A percentile compares a stretch with the other conserved stretches of the same genome.
Evolutionary conservation across 305 asterid genomes (phyloP).

Genomic region (Fraxinus platypoda): DNA sequence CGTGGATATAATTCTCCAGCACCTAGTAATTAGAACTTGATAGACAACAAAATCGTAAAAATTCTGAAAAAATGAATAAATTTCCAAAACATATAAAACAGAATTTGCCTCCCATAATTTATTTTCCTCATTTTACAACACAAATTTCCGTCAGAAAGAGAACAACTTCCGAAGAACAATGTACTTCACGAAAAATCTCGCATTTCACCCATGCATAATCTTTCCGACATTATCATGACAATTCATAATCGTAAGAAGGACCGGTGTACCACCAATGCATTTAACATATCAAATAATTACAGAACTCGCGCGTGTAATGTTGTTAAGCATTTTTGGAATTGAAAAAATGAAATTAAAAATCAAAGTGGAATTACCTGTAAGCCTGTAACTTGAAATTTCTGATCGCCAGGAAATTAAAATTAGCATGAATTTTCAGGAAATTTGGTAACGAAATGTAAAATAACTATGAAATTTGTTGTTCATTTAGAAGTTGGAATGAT

Average conservation of each 20-base stretch:
- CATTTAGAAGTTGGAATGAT: conserved; percentile 22
- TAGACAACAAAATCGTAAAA: background rate
- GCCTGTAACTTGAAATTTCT: conserved; percentile 31
- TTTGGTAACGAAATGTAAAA: conserved; percentile 17
- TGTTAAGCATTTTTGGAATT: background rate
- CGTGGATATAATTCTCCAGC: background rate
- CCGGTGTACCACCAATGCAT: conserved; percentile 10
- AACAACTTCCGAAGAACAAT: conserved; percentile 26
- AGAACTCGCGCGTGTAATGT: background rate
- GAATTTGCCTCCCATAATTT: background rate
- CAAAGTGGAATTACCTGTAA: conserved; percentile 33
- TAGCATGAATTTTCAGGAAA: conserved; percentile 19
- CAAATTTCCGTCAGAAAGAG: background rate
- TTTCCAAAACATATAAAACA: background rate
- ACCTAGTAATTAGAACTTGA: background rate
- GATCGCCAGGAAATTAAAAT: conserved; percentile 26
- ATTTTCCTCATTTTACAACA: background rate
- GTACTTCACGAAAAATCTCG: conserved; percentile 21
- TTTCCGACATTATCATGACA: conserved; percentile 21
- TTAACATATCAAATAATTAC: background rate
- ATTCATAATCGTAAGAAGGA: conserved; percentile 7
- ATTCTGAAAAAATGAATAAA: background rate
- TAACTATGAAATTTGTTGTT: conserved; percentile 21
- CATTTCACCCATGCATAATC: conserved; percentile 29
- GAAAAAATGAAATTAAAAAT: background rate